These are phyloP conservation scores for Aegilops bicornis DNA, from an alignment of 176 grass and related monocot genomes.

Conservation along the genomic window DNA sequence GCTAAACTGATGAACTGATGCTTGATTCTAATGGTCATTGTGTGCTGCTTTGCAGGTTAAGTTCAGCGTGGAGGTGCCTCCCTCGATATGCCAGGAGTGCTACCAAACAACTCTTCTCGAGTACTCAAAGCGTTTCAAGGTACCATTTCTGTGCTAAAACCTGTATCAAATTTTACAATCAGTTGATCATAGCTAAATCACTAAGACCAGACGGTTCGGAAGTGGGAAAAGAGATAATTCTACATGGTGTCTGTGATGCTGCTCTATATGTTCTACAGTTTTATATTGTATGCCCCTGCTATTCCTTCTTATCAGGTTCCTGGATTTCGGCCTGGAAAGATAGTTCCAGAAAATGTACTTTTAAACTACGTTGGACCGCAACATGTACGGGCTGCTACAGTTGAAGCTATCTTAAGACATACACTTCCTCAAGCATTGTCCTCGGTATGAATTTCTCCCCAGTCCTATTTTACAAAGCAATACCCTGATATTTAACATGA, in stretches of 20 bases:
- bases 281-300: constrained; percentile 22
- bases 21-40: not conserved
- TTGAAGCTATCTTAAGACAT: constrained; percentile 88
- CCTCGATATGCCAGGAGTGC: constrained; percentile 63
- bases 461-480: constrained; percentile 2
- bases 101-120: constrained; percentile 64
- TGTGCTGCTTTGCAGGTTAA: constrained; percentile 55
- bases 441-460: constrained; percentile 46
- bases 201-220: not conserved
- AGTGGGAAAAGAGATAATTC: not conserved
- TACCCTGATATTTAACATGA: not conserved
- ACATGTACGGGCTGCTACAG: constrained; percentile 60
- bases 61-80: constrained; percentile 87
- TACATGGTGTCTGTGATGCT: not conserved
- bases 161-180: not conserved
- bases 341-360: constrained; percentile 76
- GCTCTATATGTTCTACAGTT: not conserved
- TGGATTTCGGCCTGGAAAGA: constrained; percentile 84
- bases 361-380: constrained; percentile 72
- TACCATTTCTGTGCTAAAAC: constrained; percentile 15
- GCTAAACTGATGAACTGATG: not conserved
- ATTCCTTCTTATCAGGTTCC: constrained; percentile 60
- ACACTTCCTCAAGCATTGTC: constrained; percentile 88
- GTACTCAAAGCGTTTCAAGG: constrained; percentile 73
- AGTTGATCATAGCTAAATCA: constrained; percentile 3